Evolutionary conservation across 2,329 filamentous ascomycete species (phyloP), one percentile per base, ranked within the genome.

Genomic region (Calonectria crousiana): DNA sequence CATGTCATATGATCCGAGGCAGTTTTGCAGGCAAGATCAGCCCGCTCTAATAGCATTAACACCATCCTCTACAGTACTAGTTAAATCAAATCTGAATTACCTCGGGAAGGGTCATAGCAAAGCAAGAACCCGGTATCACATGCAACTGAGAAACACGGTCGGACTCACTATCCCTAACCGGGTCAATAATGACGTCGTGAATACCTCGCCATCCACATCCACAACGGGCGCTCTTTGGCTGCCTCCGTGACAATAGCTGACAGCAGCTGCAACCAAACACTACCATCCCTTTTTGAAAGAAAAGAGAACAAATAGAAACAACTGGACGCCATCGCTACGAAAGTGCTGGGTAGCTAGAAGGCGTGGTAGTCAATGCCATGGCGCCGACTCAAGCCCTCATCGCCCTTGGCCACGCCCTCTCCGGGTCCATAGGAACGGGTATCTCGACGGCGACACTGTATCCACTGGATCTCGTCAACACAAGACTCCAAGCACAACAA

Each of bases 401-500:
- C 65, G 94, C 95, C 41, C 87, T 98, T 11, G 94, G 95, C 56
- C 95, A 98, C 86, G 95, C 95, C 69, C 84, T 95, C 38, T 95
- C 95, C 5, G 95, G 95, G 67, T 94, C 95, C 6, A 87, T 92
- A 0, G 95, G 95, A 44, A 94, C 95, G 0, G 93, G 94, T 20
- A 89, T 96, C 74, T 94, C 95, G 14, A 96, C 96, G 79, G 89
- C 95, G 60, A 85, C 92, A 69, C 92, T 95, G 8, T 97, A 98
- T 82, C 96, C 95, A 2, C 90, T 98, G 72, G 94, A 95, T 80
- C 90, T 97, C 53, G 91, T 97, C 75, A 93, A 95, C 70, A 95
- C 95, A 32, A 91, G 95, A 34, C 89, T 98, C 60, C 95, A 97
- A 84, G 93, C 95, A 4, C 95, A 97, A 85, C 90, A 90, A 51